Evolutionary conservation across 1,284 basidiomycete species (phyloP).

Genomic region (Trametes polyzona): DNA sequence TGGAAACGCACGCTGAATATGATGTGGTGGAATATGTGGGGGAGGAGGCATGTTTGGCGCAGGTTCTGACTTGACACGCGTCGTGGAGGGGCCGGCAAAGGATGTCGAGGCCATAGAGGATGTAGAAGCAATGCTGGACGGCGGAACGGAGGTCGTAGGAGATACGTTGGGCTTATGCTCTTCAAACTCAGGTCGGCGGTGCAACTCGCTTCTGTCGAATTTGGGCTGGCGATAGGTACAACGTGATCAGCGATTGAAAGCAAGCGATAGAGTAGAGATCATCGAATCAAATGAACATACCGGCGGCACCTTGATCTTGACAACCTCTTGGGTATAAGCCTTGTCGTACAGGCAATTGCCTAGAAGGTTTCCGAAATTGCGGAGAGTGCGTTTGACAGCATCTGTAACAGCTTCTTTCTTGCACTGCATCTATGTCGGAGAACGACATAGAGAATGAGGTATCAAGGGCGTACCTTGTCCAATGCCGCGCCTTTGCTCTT

Average conservation of each 20-base stretch:
- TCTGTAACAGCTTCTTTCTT: constrained; percentile 99
- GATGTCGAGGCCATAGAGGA: background rate
- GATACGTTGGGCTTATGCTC: constrained; percentile 41
- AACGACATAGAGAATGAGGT: background rate
- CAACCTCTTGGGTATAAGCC: constrained; percentile 80
- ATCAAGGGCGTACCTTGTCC: constrained; percentile 81
- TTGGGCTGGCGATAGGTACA: constrained; percentile 51
- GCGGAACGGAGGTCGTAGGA: background rate
- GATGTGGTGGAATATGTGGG: constrained; percentile 27
- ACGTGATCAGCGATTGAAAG: background rate
- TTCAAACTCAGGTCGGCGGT: constrained; percentile 80
- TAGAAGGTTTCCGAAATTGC: constrained; percentile 92
- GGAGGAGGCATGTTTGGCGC: constrained; percentile 15
- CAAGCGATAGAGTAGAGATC: background rate
- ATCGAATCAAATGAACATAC: constrained; percentile 50
- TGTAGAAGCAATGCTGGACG: background rate
- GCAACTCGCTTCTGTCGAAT: constrained; percentile 72
- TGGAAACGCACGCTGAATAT: constrained; percentile 12
- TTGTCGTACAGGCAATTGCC: constrained; percentile 98
- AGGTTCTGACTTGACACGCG: constrained; percentile 20
- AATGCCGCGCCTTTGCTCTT: constrained; percentile 86
- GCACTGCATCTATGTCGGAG: constrained; percentile 56
- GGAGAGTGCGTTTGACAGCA: constrained; percentile 86
- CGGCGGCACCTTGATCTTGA: constrained; percentile 82
- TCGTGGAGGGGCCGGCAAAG: constrained; percentile 11